Base-by-base conservation (phyloP, 2,329 filamentous ascomycete species). In the Arthroderma sp. region DNA sequence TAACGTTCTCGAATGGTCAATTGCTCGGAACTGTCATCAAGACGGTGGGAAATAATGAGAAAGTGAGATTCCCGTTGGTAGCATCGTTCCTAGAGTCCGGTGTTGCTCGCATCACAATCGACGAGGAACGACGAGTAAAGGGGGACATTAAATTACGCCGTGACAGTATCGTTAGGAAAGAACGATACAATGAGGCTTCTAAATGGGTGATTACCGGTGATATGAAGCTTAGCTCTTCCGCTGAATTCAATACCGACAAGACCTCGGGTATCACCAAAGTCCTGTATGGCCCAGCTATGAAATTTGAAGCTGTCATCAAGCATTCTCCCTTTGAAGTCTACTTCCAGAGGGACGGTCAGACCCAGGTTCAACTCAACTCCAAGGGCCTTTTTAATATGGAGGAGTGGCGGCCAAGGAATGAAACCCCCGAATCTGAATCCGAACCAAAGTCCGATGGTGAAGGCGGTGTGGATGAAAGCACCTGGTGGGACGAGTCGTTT, bases 401-500 rank as follows among this genome's bases (percentile, higher is more conserved):
- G 71, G 93, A 98, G 69, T 98, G 93, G 93, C 80, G 93, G 60
- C 80, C 86, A 44, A 95, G 95, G 79, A 73, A 89, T 15, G 91
- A 95, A 56, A 77, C 73, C 28, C 64, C 66, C 8, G 68, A 76
- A 54, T 70, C 73, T 11, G 70, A 71, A 54, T 62, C 63, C 2
- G 54, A 54, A 6, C 68, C 71, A 33, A 60, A 72, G 41, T 61
- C 70, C 37, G 67, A 70, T 37, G 66, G 74, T 9, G 19, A 38
- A 17, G 15, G 11, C 35, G 78, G 77, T 13, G 82, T 86, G 62
- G 87, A 93, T 63, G 87, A 96, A 68, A 87, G 85, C 73, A 96
- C 91, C 2, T 96, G 90, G 89, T 98, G 93, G 93, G 93, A 98
- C 5, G 93, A 98, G 75, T 82, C 81, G 0, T 98, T 98, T 71